phyloP scores from a whole-genome alignment of 176 grass and related monocot species.

The Metroxylon sagu region DNA sequence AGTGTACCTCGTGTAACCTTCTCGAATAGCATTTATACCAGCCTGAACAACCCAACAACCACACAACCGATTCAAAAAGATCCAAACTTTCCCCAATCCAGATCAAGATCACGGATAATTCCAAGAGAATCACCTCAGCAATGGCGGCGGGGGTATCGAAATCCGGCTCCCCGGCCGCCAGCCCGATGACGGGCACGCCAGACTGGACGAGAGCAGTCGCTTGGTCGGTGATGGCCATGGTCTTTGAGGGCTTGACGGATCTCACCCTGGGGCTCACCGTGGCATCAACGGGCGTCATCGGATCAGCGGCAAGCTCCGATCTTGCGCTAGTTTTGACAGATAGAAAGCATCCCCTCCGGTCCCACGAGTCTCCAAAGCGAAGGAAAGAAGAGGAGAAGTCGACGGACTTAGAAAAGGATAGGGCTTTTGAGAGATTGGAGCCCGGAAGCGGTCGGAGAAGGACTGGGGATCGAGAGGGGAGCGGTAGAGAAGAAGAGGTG shows the following conservation, averaged over 20 bases:
- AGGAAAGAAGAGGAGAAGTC: neutral
- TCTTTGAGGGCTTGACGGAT: constrained; percentile 79
- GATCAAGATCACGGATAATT: neutral
- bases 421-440: neutral
- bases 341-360: constrained; percentile 5
- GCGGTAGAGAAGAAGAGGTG: neutral
- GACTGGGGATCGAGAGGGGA: neutral
- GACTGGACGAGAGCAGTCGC: constrained; percentile 74
- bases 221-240: constrained; percentile 86
- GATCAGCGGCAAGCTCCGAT: neutral
- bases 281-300: constrained; percentile 36
- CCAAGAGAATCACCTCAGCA: constrained; percentile 31
- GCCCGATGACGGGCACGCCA: constrained; percentile 64
- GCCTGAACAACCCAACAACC: constrained; percentile 37
- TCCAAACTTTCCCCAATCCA: constrained; percentile 1
- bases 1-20: constrained; percentile 74
- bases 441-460: neutral
- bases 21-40: constrained; percentile 67
- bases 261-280: constrained; percentile 73
- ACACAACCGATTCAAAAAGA: neutral
- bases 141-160: constrained; percentile 52
- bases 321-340: constrained; percentile 9
- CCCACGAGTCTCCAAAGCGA: constrained; percentile 2
- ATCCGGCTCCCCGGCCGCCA: constrained; percentile 70
- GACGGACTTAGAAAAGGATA: neutral